phyloP scores from a whole-genome alignment of 192 early-diverging fungal species.

The Phycomyces nitens region DNA sequence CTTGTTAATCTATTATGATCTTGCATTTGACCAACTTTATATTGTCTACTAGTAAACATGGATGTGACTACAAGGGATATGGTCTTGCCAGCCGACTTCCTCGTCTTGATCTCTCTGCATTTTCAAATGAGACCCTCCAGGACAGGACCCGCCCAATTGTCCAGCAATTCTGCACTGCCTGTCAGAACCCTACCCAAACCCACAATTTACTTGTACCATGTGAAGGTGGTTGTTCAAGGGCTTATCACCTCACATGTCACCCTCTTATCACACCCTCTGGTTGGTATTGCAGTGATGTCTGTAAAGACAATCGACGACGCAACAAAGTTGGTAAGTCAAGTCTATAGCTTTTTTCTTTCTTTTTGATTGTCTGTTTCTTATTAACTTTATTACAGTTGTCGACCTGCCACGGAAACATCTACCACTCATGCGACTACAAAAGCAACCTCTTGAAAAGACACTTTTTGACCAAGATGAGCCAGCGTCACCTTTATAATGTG shows the following conservation, averaged over 20 bases:
- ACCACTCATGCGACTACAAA: conserved; percentile 22
- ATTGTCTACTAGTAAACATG: conserved; percentile 62
- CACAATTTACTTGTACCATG: conserved; percentile 57
- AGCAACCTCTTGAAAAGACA: not conserved
- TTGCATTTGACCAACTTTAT: too few species aligned
- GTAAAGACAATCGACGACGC: conserved; percentile 11
- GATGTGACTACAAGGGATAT: conserved; percentile 92
- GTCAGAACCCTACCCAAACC: conserved; percentile 50
- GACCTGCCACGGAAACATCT: conserved; percentile 29
- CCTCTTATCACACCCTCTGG: not conserved
- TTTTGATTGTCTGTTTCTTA: not conserved
- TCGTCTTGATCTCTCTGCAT: conserved; percentile 76
- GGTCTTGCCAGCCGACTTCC: conserved; percentile 83
- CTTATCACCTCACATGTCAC: conserved; percentile 56
- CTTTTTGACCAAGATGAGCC: not conserved
- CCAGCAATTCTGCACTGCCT: conserved; percentile 76
- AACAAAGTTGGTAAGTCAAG: conserved; percentile 13
- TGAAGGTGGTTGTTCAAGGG: conserved; percentile 79
- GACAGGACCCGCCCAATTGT: conserved; percentile 78
- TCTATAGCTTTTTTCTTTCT: not conserved
- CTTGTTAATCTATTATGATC: not conserved
- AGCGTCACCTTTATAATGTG: not conserved
- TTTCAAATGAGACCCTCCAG: conserved; percentile 66
- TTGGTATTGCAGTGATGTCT: conserved; percentile 8
- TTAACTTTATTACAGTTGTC: conserved; percentile 13